Evolutionary conservation across 805 yeast genomes (phyloP), one percentile per base, ranked within the genome.

Genomic region (Sugiyamaella valdiviana): DNA sequence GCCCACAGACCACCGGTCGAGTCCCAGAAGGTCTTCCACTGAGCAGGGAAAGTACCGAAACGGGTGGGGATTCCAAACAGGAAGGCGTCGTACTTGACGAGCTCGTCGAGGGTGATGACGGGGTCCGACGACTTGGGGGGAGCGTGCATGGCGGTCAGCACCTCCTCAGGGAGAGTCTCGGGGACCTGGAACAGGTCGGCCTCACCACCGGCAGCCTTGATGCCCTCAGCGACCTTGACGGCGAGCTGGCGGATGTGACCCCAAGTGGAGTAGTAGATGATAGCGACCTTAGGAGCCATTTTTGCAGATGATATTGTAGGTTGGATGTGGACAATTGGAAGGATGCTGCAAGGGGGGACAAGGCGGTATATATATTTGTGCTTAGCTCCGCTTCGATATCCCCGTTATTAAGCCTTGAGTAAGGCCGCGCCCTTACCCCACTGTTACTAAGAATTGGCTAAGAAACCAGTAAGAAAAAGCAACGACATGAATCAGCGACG

Each of bases 51-150:
- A 63, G 72, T 76, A 58, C 95, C 95, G 63, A 64, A 86, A 66
- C 95, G 76, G 35, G 95, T 84, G 55, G 95, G 95, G 51, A 85
- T 65, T 56, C 95, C 95, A 58, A 86, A 80, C 53, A 85, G 57
- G 63, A 83, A 79, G 7, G 80, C 89, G 61, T 86, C 95, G 69
- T 82, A 84, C 52, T 76, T 68, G 16, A 66, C 64, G 56, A 87
- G 71, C 19, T 42, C 46, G 14, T 76, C 82, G 9, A 67, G 59
- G 5, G 80, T 73, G 32, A 85, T 85, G 51, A 77, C 65, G 49
- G 88, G 88, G 56, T 65, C 66, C 26, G 57, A 58, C 14, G 65
- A 23, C 60, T 69, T 69, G 40, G 68, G 61, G 38, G 88, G 81
- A 15, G 93, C 95, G 60, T 80, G 77, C 72, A 87, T 64, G 59